Conservation (phyloP, 2,329 filamentous ascomycete species). For the Lasiodiplodia citricola region DNA sequence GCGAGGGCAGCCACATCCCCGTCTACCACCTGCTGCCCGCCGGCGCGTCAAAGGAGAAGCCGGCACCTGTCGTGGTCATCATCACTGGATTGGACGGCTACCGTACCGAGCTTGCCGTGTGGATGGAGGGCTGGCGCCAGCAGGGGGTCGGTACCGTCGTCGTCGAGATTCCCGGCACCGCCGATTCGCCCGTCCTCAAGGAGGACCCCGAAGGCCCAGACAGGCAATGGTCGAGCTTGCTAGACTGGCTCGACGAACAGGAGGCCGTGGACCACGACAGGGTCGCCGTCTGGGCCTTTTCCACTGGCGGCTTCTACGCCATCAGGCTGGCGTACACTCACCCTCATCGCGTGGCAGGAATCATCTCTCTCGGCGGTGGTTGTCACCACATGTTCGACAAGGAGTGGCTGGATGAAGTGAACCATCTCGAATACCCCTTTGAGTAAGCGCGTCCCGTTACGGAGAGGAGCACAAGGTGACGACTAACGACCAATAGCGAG, state of each 20-base stretch:
- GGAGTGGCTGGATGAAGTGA: conserved; percentile 60
- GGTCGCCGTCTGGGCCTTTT: conserved; percentile 62
- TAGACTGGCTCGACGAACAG: conserved; percentile 60
- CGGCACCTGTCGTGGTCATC: conserved; percentile 59
- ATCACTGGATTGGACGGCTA: conserved; percentile 66
- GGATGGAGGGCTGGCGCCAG: conserved; percentile 57
- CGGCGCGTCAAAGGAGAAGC: conserved; percentile 47
- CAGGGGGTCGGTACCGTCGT: conserved; percentile 57
- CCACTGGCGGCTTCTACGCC: conserved; percentile 64
- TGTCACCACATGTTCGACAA: conserved; percentile 64
- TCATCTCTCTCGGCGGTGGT: conserved; percentile 61
- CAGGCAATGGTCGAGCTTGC: conserved; percentile 58
- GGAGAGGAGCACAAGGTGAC: neutral
- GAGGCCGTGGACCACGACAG: conserved; percentile 54
- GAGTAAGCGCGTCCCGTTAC: conserved; percentile 44
- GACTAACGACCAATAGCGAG: conserved; percentile 36
- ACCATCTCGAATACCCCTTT: conserved; percentile 65
- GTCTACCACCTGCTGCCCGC: conserved; percentile 68
- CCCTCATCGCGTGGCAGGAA: conserved; percentile 55
- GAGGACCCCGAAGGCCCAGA: conserved; percentile 57
- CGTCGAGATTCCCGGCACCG: conserved; percentile 64
- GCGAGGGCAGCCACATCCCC: conserved; percentile 64
- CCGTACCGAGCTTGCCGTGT: conserved; percentile 60
- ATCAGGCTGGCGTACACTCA: conserved; percentile 65
- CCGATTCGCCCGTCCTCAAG: conserved; percentile 58